A percentile compares a stretch with the other conserved stretches of the same genome.
Evolutionary conservation across 257 asterid species (phyloP).

Genomic region (Solanum arcanum): DNA sequence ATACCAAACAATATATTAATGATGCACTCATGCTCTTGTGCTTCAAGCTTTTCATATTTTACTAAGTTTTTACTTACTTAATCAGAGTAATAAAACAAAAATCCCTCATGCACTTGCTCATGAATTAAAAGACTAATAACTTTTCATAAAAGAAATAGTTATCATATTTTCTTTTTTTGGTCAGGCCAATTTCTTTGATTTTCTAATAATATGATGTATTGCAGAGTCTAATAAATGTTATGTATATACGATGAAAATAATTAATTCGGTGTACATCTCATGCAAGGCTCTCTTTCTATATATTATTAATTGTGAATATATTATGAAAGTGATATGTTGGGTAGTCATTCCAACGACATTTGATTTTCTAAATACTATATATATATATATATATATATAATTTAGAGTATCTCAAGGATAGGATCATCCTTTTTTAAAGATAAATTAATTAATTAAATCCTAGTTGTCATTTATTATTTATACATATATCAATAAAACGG

Average conservation of each 20-base stretch:
- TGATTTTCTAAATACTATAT: not conserved
- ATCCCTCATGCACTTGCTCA: too few relatives aligned
- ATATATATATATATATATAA: not conserved
- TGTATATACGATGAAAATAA: not conserved
- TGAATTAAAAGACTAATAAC: too few relatives aligned
- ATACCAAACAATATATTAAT: too few relatives aligned
- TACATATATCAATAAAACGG: not conserved
- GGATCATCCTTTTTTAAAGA: not conserved
- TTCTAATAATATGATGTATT: not conserved
- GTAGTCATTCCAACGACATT: not conserved
- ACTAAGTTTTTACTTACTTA: too few relatives aligned
- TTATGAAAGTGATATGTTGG: not conserved
- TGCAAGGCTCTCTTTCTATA: not conserved
- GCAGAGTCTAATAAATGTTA: not conserved
- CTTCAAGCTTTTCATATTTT: not conserved
- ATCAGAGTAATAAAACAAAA: too few relatives aligned
- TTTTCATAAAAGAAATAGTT: not conserved
- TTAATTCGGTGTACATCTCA: not conserved
- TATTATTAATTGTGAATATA: not conserved
- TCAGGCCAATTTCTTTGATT: not conserved
- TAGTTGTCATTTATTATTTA: not conserved
- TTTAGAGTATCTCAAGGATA: not conserved
- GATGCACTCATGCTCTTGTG: too few relatives aligned
- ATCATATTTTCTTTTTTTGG: not conserved
- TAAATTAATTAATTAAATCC: not conserved